These are phyloP conservation scores for Bipolaris gigantea DNA, from an alignment of 2,329 filamentous ascomycete species.

Conservation along the genomic window DNA sequence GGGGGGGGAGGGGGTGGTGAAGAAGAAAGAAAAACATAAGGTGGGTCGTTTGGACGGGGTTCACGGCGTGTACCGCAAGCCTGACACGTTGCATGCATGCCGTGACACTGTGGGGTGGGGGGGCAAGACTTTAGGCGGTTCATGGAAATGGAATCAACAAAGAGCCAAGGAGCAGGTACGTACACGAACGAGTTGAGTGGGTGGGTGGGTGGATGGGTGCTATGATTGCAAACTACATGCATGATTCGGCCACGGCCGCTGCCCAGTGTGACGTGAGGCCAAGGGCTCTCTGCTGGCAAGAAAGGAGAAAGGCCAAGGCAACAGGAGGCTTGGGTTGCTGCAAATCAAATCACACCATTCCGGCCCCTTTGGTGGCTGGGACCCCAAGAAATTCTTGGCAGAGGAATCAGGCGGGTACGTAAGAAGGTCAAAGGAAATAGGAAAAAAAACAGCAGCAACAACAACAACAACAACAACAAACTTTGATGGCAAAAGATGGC, in stretches of 20 bases:
- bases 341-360: neutral
- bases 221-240: conserved; percentile 14
- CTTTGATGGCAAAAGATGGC: neutral
- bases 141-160: neutral
- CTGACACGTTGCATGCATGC: conserved; percentile 23
- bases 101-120: conserved; percentile 5
- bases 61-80: neutral
- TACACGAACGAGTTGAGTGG: neutral
- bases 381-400: neutral
- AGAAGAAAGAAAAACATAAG: neutral
- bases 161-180: neutral
- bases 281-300: neutral
- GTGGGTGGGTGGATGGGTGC: too few species aligned
- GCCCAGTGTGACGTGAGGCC: conserved; percentile 13
- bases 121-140: neutral
- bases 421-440: neutral
- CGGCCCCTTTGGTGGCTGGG: neutral
- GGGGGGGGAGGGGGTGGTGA: too few species aligned
- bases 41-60: neutral
- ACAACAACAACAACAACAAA: too few species aligned
- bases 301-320: neutral
- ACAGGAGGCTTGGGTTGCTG: neutral
- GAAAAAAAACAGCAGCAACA: too few species aligned
- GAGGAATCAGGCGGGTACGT: neutral
- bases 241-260: conserved; percentile 1